Evolutionary conservation across 2,329 filamentous ascomycete species (phyloP).

Genomic region (Pseudocercospora eumusae): DNA sequence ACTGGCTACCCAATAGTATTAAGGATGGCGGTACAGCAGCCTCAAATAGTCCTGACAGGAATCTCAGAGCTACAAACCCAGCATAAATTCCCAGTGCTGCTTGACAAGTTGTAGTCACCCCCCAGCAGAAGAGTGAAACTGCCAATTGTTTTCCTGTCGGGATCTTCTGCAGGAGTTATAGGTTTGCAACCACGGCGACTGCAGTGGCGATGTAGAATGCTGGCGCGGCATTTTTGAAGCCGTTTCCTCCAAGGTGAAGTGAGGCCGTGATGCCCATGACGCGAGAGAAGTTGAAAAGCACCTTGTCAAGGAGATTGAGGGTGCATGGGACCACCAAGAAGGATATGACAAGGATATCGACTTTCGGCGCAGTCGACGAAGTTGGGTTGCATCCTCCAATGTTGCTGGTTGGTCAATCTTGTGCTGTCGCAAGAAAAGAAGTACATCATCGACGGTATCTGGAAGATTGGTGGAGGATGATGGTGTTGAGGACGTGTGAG

Average conservation of each 20-base stretch:
- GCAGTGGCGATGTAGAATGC: slow-evolving; percentile 64
- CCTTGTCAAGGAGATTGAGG: slow-evolving; percentile 66
- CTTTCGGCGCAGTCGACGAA: slow-evolving; percentile 44
- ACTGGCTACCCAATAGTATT: slow-evolving; percentile 56
- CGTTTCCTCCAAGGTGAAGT: slow-evolving; percentile 58
- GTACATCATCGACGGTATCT: slow-evolving; percentile 2
- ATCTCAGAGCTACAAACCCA: slow-evolving; percentile 51
- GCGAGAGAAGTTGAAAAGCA: slow-evolving; percentile 65
- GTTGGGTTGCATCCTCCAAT: not conserved
- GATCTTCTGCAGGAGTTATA: slow-evolving; percentile 60
- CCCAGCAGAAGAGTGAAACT: slow-evolving; percentile 65
- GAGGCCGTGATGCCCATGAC: slow-evolving; percentile 65
- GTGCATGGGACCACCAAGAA: slow-evolving; percentile 64
- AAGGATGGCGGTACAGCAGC: slow-evolving; percentile 56
- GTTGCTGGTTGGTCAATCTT: not conserved
- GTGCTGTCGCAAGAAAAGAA: slow-evolving; percentile 4
- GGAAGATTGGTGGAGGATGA: not conserved
- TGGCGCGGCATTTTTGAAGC: slow-evolving; percentile 64
- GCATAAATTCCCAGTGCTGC: slow-evolving; percentile 53
- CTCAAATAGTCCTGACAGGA: slow-evolving; percentile 57
- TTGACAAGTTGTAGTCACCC: slow-evolving; percentile 59
- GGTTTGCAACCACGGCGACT: slow-evolving; percentile 60
- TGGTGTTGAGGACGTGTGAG: not conserved
- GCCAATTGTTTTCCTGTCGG: slow-evolving; percentile 61
- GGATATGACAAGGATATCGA: slow-evolving; percentile 62